Base-by-base conservation (phyloP, 441 rosid species). In the Biscutella auriculata region DNA sequence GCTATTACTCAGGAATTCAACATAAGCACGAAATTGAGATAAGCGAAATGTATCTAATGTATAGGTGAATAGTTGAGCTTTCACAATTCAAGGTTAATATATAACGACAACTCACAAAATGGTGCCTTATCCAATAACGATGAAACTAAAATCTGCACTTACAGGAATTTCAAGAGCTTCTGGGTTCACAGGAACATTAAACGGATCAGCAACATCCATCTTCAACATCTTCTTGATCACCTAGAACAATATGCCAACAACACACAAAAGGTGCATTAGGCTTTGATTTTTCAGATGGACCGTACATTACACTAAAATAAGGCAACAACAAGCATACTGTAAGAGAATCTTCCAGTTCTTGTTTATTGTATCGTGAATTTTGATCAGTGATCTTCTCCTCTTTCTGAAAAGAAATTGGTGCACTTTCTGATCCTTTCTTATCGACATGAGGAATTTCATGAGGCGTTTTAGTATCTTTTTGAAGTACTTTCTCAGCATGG, bases 151-250 rank as follows among this genome's bases (percentile, higher is more conserved):
- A 25, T 17, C 11, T 13, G n/a, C 25, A 74, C 95, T 87, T 78
- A 94, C 99, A 51, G 99, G 99, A 72, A 94, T 89, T 63, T 95
- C 97, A 57, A 94, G 75, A 77, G 97, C 96, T 75, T 83, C 87
- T 32, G 97, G 95, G 65, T 92, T 78, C 69, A 88, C 98, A 28
- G 98, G 98, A 63, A 49, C 77, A 64, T 86, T 92, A 69, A 88
- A 92, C 5, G 94, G 95, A 61, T 85, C 92, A 56, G 98, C 98
- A 53, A 95, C 92, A 42, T 92, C 98, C 98, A 92, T 92, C 81
- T 88, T 92, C 98, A 88, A 84, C 33, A 88, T 82, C 77, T 92
- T 92, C 79, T 72, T 88, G 60, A 92, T 80, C 66, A 92, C 87
- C 97, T 88, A 55, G 3, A 27, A 44, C 6, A 19, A 42, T 6